Evolutionary conservation across 2,329 filamentous ascomycete species (phyloP), one percentile per base, ranked within the genome.

Genomic region (Fusarium nelsonii): DNA sequence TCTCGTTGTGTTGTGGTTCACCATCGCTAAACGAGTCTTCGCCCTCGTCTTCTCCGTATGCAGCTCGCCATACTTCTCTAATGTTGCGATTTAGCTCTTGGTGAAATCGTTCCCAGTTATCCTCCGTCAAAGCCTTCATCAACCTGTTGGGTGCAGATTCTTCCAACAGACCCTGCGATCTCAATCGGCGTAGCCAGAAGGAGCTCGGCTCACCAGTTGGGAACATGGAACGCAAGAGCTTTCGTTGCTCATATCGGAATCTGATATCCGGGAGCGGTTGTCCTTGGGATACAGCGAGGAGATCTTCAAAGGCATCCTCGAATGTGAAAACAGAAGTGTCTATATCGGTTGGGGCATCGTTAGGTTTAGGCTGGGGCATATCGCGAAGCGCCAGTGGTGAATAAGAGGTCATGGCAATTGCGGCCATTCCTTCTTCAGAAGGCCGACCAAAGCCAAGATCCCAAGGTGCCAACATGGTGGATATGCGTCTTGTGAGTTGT

Each of bases 241-340:
- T 77, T 48, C 78, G 76, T 65, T 81, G 78, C 34, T 78, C 72
- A 55, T 79, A 75, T 44, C 76, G 76, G 3, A 70, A 73, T 14
- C 69, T 66, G 23, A 85, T 80, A 20, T 83, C 78, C 6, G 80
- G 78, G 20, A 87, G 74, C 4, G 76, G 74, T 8, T 78, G 76
- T 6, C 81, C 81, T 15, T 81, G 79, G n/a, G 80, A 81, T 18
- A 81, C 80, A n/a, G 78, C 77, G 14, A 88, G 78, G 16, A 89
- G 81, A 65, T 88, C 86, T 70, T 88, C 86, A 64, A 88, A 88
- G 46, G 86, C 86, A 67, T 88, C 85, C 33, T 83, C 79, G 67
- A 87, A 88, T 10, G 84, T 85, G 70, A 87, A 86, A 34, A 78
- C 70, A 39, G 71, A 74, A 14, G 76, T 46, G 58, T 82, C 79